These are phyloP conservation scores for Drechslerella dactyloides DNA, from an alignment of 2,329 filamentous ascomycete species.

Conservation along the genomic window DNA sequence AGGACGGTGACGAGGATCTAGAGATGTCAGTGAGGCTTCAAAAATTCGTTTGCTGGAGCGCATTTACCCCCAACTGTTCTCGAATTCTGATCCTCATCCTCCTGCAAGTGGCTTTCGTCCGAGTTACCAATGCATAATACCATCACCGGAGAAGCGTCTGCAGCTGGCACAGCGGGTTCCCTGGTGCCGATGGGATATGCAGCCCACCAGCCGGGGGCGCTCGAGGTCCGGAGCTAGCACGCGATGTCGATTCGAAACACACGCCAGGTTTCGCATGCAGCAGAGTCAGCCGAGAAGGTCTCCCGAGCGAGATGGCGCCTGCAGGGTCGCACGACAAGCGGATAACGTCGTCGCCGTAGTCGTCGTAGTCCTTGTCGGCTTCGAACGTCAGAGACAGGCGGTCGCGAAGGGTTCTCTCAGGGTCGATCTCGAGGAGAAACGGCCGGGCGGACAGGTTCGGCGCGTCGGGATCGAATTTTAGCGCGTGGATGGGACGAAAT, in stretches of 20 bases:
- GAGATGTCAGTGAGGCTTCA: background rate
- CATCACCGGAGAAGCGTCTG: slow-evolving; percentile 14
- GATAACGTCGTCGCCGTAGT: no score
- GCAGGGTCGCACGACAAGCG: background rate
- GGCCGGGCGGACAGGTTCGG: no score
- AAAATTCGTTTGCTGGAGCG: background rate
- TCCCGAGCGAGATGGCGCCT: background rate
- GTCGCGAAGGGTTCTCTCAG: no score
- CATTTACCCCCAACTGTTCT: slow-evolving; percentile 73
- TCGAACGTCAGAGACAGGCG: no score
- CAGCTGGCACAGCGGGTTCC: background rate
- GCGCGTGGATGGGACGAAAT: background rate
- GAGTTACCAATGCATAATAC: slow-evolving; percentile 33
- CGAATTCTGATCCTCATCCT: slow-evolving; percentile 84
- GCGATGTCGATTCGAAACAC: background rate
- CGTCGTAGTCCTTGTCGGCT: no score
- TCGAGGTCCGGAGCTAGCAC: background rate
- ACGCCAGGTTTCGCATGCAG: background rate
- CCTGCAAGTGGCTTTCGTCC: slow-evolving; percentile 54
- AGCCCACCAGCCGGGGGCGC: background rate
- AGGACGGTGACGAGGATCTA: slow-evolving; percentile 68
- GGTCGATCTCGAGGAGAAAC: no score
- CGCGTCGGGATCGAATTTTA: no score
- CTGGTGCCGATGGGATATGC: background rate
- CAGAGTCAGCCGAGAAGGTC: background rate